Percentiles rank a stretch among this genome's conserved stretches.
Evolutionary conservation across 2,329 filamentous ascomycete genomes (phyloP).

Genomic region (Diaporthe sp.): DNA sequence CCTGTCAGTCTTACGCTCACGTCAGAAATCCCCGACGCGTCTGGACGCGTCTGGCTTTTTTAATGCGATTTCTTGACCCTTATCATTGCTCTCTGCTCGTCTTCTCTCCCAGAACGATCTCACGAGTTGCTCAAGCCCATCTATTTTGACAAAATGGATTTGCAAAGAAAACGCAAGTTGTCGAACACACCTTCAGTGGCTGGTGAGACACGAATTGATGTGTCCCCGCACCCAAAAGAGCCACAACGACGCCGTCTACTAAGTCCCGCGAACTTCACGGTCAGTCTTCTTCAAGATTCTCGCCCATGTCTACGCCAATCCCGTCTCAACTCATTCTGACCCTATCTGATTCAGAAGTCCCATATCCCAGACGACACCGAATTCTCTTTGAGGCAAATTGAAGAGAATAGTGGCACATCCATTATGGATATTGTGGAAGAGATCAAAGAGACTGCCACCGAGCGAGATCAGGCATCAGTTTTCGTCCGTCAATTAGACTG

Average conservation of each 20-base stretch:
- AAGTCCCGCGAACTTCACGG: not conserved
- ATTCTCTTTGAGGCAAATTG: not conserved
- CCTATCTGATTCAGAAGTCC: not conserved
- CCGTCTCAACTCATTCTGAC: not conserved
- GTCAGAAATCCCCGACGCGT: no score
- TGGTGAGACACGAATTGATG: not conserved
- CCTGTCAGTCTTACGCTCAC: no score
- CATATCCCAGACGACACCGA: not conserved
- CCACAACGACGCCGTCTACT: not conserved
- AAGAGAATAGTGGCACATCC: not conserved
- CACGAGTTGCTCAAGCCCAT: not conserved
- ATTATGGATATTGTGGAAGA: not conserved
- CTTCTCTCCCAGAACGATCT: not conserved
- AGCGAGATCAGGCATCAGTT: not conserved
- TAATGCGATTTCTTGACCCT: no score
- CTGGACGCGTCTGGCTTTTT: not conserved
- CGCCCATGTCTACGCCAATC: not conserved
- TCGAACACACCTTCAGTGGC: not conserved
- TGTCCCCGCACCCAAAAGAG: not conserved
- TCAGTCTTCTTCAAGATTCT: not conserved
- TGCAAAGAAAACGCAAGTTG: not conserved
- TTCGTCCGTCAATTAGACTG: not conserved
- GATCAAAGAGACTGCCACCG: not conserved
- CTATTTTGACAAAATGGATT: not conserved
- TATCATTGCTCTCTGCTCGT: not conserved